Evolutionary conservation across 176 grass and related monocot genomes (phyloP).

Genomic region (Musa acuminata): DNA sequence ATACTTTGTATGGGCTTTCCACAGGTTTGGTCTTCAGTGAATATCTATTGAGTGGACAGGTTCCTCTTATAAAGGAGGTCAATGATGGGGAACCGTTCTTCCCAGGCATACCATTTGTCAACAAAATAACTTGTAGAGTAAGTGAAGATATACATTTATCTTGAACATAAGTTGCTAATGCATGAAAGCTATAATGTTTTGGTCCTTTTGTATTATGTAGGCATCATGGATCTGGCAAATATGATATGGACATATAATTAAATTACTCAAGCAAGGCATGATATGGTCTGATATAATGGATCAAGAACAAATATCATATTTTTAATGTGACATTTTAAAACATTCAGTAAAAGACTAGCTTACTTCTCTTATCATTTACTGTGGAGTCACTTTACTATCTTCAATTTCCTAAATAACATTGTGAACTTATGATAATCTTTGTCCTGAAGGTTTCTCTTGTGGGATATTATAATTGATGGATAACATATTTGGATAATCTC

Average conservation of each 20-base stretch:
- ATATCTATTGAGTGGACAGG: constrained; percentile 83
- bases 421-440: no score
- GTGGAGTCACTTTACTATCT: no score
- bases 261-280: neutral
- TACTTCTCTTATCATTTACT: no score
- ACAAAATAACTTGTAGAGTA: constrained; percentile 41
- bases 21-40: constrained; percentile 89
- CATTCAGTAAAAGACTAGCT: no score
- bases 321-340: no score
- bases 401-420: no score
- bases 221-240: no score
- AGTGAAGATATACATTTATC: constrained; percentile 2
- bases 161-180: neutral
- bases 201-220: no score
- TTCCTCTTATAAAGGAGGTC: constrained; percentile 85
- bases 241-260: neutral
- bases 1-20: neutral
- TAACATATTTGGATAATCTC: no score
- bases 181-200: neutral
- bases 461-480: no score
- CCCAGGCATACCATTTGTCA: constrained; percentile 34
- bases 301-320: no score
- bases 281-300: neutral
- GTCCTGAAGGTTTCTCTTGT: no score
- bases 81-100: constrained; percentile 85